phyloP scores from a whole-genome alignment of 257 asterid genomes.

The Solanum chilense region DNA sequence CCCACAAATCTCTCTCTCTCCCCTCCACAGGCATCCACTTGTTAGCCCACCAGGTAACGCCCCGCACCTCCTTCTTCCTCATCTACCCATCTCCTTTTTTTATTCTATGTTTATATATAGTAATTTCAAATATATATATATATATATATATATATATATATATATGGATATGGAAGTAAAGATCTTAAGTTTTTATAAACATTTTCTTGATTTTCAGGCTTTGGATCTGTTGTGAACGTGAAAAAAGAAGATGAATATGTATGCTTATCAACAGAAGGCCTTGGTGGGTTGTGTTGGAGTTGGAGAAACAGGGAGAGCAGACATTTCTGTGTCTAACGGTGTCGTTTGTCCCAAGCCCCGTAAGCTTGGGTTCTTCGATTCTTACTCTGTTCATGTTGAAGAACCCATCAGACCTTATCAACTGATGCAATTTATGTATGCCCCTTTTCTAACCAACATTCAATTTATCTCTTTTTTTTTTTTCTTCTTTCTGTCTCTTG shows the following conservation, averaged over 20 bases:
- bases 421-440: conserved; percentile 17
- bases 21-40: not conserved
- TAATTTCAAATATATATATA: not conserved
- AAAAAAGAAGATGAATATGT: conserved; percentile 32
- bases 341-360: conserved; percentile 54
- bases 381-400: conserved; percentile 1
- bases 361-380: conserved; percentile 12
- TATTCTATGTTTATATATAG: not conserved
- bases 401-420: conserved; percentile 11
- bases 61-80: not conserved
- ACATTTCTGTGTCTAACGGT: conserved; percentile 4
- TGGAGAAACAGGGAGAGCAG: conserved; percentile 3
- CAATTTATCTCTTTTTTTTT: not conserved
- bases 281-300: conserved; percentile 24
- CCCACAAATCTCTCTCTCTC: conserved; percentile 8
- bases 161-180: not conserved
- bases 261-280: conserved; percentile 24
- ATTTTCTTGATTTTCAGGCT: conserved; percentile 7
- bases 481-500: not conserved
- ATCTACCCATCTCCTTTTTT: not conserved
- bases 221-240: conserved; percentile 4
- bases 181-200: not conserved
- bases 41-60: not conserved
- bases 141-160: not conserved
- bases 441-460: not conserved